phyloP scores from a whole-genome alignment of 768 basidiomycete species.

The Boletus coccyginus region DNA sequence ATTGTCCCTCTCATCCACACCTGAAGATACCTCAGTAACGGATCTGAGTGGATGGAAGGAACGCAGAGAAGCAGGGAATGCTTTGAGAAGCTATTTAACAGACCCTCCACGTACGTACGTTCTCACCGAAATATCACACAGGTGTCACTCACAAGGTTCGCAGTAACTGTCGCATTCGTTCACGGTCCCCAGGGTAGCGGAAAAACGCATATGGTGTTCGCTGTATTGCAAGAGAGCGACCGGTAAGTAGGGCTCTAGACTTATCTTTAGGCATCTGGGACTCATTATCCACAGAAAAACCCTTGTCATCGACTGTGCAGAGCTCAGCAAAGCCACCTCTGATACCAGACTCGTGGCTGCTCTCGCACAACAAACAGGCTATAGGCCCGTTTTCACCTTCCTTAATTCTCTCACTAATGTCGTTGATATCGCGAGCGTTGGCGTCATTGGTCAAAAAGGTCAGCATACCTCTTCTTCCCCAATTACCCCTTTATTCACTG shows the following conservation, averaged over 20 bases:
- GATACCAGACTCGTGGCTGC: constrained; percentile 65
- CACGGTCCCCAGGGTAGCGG: constrained; percentile 86
- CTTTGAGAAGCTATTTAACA: constrained; percentile 66
- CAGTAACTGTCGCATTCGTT: constrained; percentile 74
- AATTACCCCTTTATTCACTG: neutral
- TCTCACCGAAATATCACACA: neutral
- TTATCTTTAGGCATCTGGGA: neutral
- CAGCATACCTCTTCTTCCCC: neutral
- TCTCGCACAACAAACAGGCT: constrained; percentile 82
- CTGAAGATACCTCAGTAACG: constrained; percentile 12
- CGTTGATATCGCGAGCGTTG: constrained; percentile 89
- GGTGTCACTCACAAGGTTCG: constrained; percentile 6
- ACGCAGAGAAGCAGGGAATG: constrained; percentile 69
- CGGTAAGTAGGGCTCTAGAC: constrained; percentile 37
- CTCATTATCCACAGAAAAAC: constrained; percentile 46
- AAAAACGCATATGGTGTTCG: constrained; percentile 58
- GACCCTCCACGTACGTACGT: constrained; percentile 66
- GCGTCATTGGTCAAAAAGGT: constrained; percentile 96
- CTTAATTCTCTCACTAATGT: constrained; percentile 76
- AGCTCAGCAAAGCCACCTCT: constrained; percentile 64
- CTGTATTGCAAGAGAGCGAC: constrained; percentile 49
- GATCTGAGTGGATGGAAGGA: constrained; percentile 75
- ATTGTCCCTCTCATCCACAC: constrained; percentile 31
- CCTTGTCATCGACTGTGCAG: constrained; percentile 81
- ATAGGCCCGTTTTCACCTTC: constrained; percentile 87